These are phyloP conservation scores for Arachis hypogaea DNA, from an alignment of 306 rosid species.

Conservation along the genomic window DNA sequence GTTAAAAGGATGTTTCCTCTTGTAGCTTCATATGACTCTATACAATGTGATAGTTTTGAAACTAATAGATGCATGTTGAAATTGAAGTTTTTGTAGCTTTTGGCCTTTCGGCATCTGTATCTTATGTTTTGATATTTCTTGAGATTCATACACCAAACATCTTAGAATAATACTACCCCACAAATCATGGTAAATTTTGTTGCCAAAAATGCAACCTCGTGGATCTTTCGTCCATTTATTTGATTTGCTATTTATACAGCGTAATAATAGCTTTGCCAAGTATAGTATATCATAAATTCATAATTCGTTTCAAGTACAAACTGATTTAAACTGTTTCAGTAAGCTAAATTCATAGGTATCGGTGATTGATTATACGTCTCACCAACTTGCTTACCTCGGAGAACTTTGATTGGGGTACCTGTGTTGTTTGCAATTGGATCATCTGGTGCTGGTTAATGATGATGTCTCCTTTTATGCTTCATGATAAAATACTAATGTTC, in stretches of 20 bases:
- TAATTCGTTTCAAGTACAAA: neutral
- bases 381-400: neutral
- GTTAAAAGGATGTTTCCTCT: conserved; percentile 51
- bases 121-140: conserved; percentile 39
- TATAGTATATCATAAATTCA: too few species aligned
- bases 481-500: neutral
- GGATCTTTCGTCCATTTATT: conserved; percentile 6
- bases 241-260: conserved; percentile 2
- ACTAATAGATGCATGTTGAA: conserved; percentile 46
- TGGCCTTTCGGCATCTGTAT: conserved; percentile 36
- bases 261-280: conserved; percentile 16
- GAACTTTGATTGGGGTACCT: conserved; percentile 12
- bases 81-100: conserved; percentile 32
- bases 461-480: conserved; percentile 17
- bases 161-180: conserved; percentile 22
- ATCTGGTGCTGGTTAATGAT: conserved; percentile 22
- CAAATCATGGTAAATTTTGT: conserved; percentile 6
- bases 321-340: neutral
- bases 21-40: conserved; percentile 53
- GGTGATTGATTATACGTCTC: neutral
- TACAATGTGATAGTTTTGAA: conserved; percentile 52
- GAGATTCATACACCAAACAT: conserved; percentile 34
- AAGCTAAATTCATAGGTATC: conserved; percentile 3
- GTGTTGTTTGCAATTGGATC: conserved; percentile 25
- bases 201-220: neutral